Conservation (phyloP, 371 early-diverging fungal species). For the Mucor lusitanicus region DNA sequence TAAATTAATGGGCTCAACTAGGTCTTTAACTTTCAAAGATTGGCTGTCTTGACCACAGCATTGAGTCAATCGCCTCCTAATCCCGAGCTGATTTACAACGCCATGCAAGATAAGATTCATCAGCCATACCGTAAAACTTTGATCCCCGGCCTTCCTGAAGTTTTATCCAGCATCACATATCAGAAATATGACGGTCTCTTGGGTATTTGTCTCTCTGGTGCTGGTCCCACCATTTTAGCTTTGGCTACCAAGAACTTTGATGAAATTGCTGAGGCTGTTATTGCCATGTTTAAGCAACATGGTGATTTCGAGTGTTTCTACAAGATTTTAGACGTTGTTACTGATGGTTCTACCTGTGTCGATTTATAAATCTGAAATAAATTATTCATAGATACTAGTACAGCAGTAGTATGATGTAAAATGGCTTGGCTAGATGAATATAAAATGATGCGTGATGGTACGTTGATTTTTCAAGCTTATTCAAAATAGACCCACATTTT, state of each 20-base stretch:
- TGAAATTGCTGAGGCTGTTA: slow-evolving; percentile 67
- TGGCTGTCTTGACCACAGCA: slow-evolving; percentile 85
- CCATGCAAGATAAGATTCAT: slow-evolving; percentile 94
- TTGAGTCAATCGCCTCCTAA: slow-evolving; percentile 70
- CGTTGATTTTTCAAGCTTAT: background rate
- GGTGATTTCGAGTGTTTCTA: slow-evolving; percentile 69
- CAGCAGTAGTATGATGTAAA: background rate
- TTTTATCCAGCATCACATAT: slow-evolving; percentile 75
- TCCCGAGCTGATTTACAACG: slow-evolving; percentile 78
- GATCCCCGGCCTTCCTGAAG: slow-evolving; percentile 90
- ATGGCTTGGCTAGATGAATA: background rate
- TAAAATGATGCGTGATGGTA: background rate
- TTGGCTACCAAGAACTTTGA: slow-evolving; percentile 80
- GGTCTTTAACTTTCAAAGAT: slow-evolving; percentile 93
- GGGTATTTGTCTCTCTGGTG: slow-evolving; percentile 93
- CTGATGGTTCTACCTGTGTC: slow-evolving; percentile 64
- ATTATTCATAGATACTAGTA: background rate
- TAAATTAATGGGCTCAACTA: slow-evolving; percentile 16
- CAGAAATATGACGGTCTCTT: slow-evolving; percentile 80
- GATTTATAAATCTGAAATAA: slow-evolving; percentile 14
- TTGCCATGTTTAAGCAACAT: slow-evolving; percentile 65
- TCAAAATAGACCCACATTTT: background rate
- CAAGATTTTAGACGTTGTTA: slow-evolving; percentile 75
- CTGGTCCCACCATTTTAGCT: slow-evolving; percentile 94
- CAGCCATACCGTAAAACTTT: slow-evolving; percentile 91